These are phyloP conservation scores for Toxoplasma gondii DNA, from an alignment of 169 alveolate genomes.

Conservation along the genomic window DNA sequence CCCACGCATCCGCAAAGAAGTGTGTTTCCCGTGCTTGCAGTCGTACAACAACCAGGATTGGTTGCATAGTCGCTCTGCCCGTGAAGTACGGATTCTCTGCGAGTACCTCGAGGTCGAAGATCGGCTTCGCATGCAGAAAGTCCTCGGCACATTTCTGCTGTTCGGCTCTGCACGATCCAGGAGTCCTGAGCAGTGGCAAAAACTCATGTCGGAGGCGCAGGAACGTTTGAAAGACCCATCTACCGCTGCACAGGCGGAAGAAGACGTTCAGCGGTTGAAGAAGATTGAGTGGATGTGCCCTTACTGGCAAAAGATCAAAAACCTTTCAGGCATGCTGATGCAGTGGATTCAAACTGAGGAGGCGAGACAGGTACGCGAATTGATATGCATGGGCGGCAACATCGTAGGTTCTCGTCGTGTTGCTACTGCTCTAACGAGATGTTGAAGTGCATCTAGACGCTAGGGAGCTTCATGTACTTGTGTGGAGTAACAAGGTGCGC, in stretches of 20 bases:
- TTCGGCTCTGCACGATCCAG: slow-evolving; percentile 76
- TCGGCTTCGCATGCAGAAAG: slow-evolving; percentile 69
- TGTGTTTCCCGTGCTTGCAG: slow-evolving; percentile 24
- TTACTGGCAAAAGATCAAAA: slow-evolving; percentile 38
- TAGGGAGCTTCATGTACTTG: no score
- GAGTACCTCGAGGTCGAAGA: slow-evolving; percentile 77
- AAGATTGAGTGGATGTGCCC: slow-evolving; percentile 52
- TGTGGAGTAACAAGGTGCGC: no score
- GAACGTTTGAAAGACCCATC: not conserved
- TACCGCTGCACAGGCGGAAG: not conserved
- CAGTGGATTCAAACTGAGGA: slow-evolving; percentile 48
- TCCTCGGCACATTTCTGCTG: slow-evolving; percentile 72
- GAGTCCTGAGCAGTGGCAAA: slow-evolving; percentile 36
- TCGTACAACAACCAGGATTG: slow-evolving; percentile 74
- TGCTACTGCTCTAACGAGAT: not conserved
- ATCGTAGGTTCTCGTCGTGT: not conserved
- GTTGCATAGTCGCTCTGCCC: slow-evolving; percentile 72
- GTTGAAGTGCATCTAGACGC: not conserved
- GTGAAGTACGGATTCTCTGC: slow-evolving; percentile 77
- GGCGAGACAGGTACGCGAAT: slow-evolving; percentile 37
- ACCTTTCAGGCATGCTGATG: slow-evolving; percentile 31
- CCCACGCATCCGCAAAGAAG: not conserved
- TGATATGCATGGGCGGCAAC: not conserved
- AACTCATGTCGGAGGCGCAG: not conserved
- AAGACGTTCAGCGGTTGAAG: not conserved